These are phyloP conservation scores for Hericium alpestre DNA, from an alignment of 768 basidiomycete species.

Conservation along the genomic window DNA sequence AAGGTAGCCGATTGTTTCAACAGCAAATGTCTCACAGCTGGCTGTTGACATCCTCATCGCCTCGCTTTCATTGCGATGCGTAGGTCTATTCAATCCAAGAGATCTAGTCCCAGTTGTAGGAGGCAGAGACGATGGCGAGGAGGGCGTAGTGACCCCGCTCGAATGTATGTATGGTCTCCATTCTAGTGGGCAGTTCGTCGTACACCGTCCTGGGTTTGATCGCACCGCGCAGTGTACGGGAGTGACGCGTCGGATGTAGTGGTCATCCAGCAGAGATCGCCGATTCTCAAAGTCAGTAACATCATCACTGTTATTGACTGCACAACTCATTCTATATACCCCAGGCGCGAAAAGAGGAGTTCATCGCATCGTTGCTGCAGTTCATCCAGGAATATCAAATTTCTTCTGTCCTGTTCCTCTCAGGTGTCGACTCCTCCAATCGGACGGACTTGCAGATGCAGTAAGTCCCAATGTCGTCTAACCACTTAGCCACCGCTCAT, in stretches of 20 bases:
- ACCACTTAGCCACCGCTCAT: no score
- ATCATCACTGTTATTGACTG: not conserved
- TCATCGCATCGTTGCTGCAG: constrained; percentile 42
- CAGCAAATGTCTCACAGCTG: constrained; percentile 74
- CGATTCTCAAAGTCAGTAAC: constrained; percentile 54
- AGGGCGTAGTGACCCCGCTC: constrained; percentile 61
- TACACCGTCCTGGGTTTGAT: constrained; percentile 4
- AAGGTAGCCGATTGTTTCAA: constrained; percentile 60
- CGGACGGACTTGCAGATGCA: constrained; percentile 70
- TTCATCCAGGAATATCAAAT: constrained; percentile 46
- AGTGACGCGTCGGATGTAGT: constrained; percentile 36
- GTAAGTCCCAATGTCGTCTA: constrained; percentile 29
- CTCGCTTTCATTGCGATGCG: constrained; percentile 45
- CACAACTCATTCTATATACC: not conserved
- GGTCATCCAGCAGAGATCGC: constrained; percentile 71
- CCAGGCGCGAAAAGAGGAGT: constrained; percentile 60
- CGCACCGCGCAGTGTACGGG: constrained; percentile 47
- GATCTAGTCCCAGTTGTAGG: constrained; percentile 66
- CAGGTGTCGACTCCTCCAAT: constrained; percentile 66
- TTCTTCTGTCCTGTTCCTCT: constrained; percentile 49
- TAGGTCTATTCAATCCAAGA: constrained; percentile 55
- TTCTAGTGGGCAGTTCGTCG: not conserved
- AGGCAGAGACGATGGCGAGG: constrained; percentile 47
- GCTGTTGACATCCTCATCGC: constrained; percentile 65
- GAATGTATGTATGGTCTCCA: constrained; percentile 46